Evolutionary conservation across 1,284 basidiomycete genomes (phyloP).

Genomic region (Tetrapyrgos nigripes): DNA sequence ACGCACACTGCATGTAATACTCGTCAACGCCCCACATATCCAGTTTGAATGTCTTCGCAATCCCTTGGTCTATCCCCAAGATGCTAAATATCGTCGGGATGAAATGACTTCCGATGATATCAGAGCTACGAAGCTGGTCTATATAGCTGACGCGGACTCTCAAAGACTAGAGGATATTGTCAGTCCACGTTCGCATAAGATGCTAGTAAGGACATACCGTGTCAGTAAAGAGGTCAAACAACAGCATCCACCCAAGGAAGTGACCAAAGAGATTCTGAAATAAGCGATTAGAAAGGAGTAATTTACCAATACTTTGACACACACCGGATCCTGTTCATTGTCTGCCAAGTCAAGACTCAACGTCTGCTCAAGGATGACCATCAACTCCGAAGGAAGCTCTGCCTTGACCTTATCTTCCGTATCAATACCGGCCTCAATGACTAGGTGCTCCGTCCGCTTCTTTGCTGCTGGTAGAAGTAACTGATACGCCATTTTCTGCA

Average conservation of each 20-base stretch:
- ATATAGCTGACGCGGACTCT: conserved; percentile 85
- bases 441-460: conserved; percentile 78
- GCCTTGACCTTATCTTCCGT: conserved; percentile 55
- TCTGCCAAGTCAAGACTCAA: conserved; percentile 48
- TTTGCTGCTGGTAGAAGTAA: conserved; percentile 69
- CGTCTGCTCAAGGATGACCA: conserved; percentile 64
- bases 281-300: conserved; percentile 8
- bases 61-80: conserved; percentile 67
- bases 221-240: conserved; percentile 87
- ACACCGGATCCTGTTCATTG: conserved; percentile 42
- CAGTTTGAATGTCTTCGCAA: conserved; percentile 73
- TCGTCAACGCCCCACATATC: conserved; percentile 88
- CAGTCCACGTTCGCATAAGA: neutral
- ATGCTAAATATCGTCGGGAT: conserved; percentile 80
- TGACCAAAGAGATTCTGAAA: conserved; percentile 62
- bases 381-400: conserved; percentile 70
- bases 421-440: conserved; percentile 86
- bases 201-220: conserved; percentile 61
- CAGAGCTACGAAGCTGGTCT: conserved; percentile 80
- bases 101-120: conserved; percentile 70
- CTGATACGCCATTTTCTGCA: conserved; percentile 76
- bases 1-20: conserved; percentile 82
- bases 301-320: conserved; percentile 21
- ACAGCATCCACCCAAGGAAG: conserved; percentile 90
- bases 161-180: conserved; percentile 63